Base-by-base conservation (phyloP, 768 basidiomycete species). In the Lactarius sanguifluus region DNA sequence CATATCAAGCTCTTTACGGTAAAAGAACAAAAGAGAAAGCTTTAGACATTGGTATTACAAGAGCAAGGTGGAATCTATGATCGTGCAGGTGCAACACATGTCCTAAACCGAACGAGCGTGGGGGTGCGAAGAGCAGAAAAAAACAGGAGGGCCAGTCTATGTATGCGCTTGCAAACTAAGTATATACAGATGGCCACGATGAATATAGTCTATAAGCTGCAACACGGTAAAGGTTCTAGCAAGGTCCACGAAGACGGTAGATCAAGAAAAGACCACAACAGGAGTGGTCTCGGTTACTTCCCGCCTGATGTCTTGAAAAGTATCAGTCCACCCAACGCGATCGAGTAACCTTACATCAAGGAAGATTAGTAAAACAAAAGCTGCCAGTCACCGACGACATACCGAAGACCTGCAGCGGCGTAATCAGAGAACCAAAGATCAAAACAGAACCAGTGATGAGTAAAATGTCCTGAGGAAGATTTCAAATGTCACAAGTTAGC, bases 361-460 rank as follows among this genome's bases (percentile, higher is more conserved):
- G 23, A 52, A 15, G 25, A 23, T 52, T 3, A 25, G 10, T 40
- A n/a, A 67, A 28, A 64, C 59, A 52, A 36, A 57, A 18, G 10
- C 12, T 25, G 1, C 7, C 18, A 1, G 25, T 41, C 16, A 18
- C 20, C 3, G 23, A 50, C 30, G 20, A 72, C 76, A 65, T 73
- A 80, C 92, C 95, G 73, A 96, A 81, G 38, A 96, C 81, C 75
- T 99, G 96, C 16, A 96, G 75, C 20, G 88, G 86, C 34, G 92
- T 90, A 73, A 99, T 87, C 15, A 77, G 75, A n/a, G 85, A 83
- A 47, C 91, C 87, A 73, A 96, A 96, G 64, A 96, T 79, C 62
- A 94, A 75, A 38, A 98, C 94, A 1, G 94, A 96, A 55, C 94
- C 94, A 9, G 86, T 83, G 77, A 99, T 94, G 66, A 98, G 86